phyloP scores from a whole-genome alignment of 495 filamentous ascomycete species.

The Hypoxylon perforatum region DNA sequence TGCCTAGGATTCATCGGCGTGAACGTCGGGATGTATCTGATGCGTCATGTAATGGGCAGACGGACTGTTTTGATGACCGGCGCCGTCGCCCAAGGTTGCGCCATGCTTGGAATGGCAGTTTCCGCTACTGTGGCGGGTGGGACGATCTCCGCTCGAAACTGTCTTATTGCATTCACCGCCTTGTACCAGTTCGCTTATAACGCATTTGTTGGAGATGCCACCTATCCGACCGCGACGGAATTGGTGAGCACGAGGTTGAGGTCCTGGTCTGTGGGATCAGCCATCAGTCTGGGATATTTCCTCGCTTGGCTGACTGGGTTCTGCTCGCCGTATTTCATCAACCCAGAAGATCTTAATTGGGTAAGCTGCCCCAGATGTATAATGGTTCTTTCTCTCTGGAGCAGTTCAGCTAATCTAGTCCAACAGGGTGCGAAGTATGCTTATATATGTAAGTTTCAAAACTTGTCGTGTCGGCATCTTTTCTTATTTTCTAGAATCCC shows the following conservation, averaged over 20 bases:
- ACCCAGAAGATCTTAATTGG: constrained; percentile 60
- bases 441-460: constrained; percentile 64
- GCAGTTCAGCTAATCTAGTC: constrained; percentile 5
- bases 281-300: constrained; percentile 58
- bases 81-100: constrained; percentile 45
- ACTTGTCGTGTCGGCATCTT: not conserved
- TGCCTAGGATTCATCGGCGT: constrained; percentile 54
- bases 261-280: constrained; percentile 63
- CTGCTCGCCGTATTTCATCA: constrained; percentile 62
- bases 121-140: constrained; percentile 44
- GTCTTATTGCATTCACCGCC: constrained; percentile 44
- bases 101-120: constrained; percentile 52
- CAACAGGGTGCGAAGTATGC: constrained; percentile 56
- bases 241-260: constrained; percentile 60
- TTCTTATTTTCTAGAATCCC: too few species aligned
- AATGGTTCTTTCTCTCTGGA: not conserved
- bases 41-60: constrained; percentile 52
- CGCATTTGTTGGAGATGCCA: constrained; percentile 53
- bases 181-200: constrained; percentile 50
- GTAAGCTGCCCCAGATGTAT: constrained; percentile 19
- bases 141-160: constrained; percentile 40
- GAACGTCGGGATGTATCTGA: constrained; percentile 52
- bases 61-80: constrained; percentile 51
- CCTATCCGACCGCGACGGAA: constrained; percentile 57
- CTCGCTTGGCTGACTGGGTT: constrained; percentile 58